phyloP scores from a whole-genome alignment of 176 grass and related monocot species.

The Triticum dicoccoides region DNA sequence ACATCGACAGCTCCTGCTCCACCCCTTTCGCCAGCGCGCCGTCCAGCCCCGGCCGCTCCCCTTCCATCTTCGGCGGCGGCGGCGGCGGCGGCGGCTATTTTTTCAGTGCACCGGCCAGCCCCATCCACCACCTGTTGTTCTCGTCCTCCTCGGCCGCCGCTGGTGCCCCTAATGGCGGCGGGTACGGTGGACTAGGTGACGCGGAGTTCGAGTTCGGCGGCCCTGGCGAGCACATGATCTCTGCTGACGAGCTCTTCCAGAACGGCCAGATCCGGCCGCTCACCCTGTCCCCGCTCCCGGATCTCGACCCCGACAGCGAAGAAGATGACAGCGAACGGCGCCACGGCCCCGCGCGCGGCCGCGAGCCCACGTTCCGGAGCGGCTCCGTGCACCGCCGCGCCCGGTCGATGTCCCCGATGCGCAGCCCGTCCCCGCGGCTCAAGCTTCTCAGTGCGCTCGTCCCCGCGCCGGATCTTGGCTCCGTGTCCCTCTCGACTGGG shows the following conservation, averaged over 20 bases:
- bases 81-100: slow-evolving; percentile 69
- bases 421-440: slow-evolving; percentile 52
- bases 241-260: slow-evolving; percentile 90
- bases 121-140: slow-evolving; percentile 84
- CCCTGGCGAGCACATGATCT: slow-evolving; percentile 71
- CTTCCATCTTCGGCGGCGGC: slow-evolving; percentile 20
- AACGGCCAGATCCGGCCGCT: slow-evolving; percentile 96
- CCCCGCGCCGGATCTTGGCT: slow-evolving; percentile 27
- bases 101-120: slow-evolving; percentile 95
- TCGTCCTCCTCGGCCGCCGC: slow-evolving; percentile 39
- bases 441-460: slow-evolving; percentile 63
- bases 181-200: slow-evolving; percentile 31
- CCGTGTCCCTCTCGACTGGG: not conserved
- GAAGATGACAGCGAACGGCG: slow-evolving; percentile 23
- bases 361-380: slow-evolving; percentile 53
- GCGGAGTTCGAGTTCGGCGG: slow-evolving; percentile 73
- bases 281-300: slow-evolving; percentile 63
- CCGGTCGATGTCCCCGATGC: slow-evolving; percentile 87
- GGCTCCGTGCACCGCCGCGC: slow-evolving; percentile 73
- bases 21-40: slow-evolving; percentile 70
- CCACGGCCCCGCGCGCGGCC: slow-evolving; percentile 25
- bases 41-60: slow-evolving; percentile 60
- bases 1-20: slow-evolving; percentile 73
- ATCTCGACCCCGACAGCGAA: slow-evolving; percentile 53
- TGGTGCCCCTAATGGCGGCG: not conserved